Base-by-base conservation (phyloP, 208 protist species). In the Trichomonas tenax region DNA sequence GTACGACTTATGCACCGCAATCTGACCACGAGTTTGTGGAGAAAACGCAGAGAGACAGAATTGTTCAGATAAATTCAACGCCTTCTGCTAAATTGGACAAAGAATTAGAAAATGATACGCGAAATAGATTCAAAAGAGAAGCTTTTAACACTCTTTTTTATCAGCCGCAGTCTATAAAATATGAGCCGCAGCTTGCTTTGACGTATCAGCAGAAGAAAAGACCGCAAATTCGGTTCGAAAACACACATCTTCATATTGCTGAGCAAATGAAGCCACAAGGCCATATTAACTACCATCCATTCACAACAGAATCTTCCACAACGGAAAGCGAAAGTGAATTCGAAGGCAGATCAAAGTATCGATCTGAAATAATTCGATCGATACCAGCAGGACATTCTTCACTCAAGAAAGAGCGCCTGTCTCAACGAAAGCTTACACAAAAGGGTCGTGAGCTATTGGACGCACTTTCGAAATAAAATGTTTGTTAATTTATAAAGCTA, bases 311-410 rank as follows among this genome's bases (percentile, higher is more conserved):
- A 51, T 93, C 86, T 34, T 93, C 86, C 2, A 93, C 86, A 93
- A 93, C 86, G 3, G 86, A 93, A 93, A 93, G 86, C 15, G 86
- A 93, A 51, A 44, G n/a, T 93, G 86, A 93, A 51, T 93, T 93
- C 51, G 86, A 93, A 93, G 86, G 86, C 0, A 34, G 86, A 38
- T 93, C 86, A 38, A n/a, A 44, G 38, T 93, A 93, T 89, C 34
- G 82, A 45, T 72, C 58, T 72, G 58, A 72, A 72, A 72, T 72
- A 6, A 72, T 72, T n/a, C 8, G 58, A 72, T n/a, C 58, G 2
- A 72, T 72, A 6, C 58, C 58, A 6, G 26, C 58, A 31, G 21
- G 58, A n/a, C 58, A 21, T 26, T n/a, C 26, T 31, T 72, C 58
- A n/a, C 4, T 72, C 4, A 72, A 72, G 26, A 72, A 72, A n/a